Evolutionary conservation across 352 stramenopile genomes (phyloP).

Genomic region (Phytopythium cucurbitacearum): DNA sequence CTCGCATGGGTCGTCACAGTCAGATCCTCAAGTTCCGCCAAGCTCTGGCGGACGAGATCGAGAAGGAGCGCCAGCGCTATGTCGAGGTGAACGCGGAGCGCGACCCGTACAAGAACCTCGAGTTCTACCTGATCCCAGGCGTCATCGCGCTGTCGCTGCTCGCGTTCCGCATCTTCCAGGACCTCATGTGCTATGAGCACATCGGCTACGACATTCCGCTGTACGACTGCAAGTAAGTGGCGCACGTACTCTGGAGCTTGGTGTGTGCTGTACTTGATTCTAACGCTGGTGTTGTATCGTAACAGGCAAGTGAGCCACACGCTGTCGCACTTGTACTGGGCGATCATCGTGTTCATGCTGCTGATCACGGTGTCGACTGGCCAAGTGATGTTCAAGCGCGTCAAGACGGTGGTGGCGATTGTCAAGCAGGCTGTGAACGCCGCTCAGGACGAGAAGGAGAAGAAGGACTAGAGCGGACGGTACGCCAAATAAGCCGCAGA

Average conservation of each 20-base stretch:
- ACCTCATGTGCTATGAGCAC: constrained; percentile 79
- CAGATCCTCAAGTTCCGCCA: constrained; percentile 88
- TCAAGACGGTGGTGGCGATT: constrained; percentile 73
- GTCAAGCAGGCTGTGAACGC: constrained; percentile 60
- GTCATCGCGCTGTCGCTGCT: constrained; percentile 87
- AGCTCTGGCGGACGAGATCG: constrained; percentile 86
- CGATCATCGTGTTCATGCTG: constrained; percentile 85
- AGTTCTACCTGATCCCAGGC: constrained; percentile 93
- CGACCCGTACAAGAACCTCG: constrained; percentile 94
- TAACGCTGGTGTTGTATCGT: constrained; percentile 7
- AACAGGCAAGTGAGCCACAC: constrained; percentile 82
- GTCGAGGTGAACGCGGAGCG: constrained; percentile 92
- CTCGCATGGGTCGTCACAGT: constrained; percentile 93
- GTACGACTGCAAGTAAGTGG: constrained; percentile 89
- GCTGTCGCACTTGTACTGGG: constrained; percentile 84
- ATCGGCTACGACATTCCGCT: constrained; percentile 85
- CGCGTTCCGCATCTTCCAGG: constrained; percentile 84
- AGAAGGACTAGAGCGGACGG: constrained; percentile 48
- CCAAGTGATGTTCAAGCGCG: constrained; percentile 82
- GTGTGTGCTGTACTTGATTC: constrained; percentile 5
- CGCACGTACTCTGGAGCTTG: constrained; percentile 3
- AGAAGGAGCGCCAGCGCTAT: constrained; percentile 89
- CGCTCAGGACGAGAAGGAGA: constrained; percentile 50
- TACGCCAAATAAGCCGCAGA: neutral
- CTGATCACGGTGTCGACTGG: constrained; percentile 79